phyloP scores from a whole-genome alignment of 2,329 filamentous ascomycete species.

The Neospermospora avenae region DNA sequence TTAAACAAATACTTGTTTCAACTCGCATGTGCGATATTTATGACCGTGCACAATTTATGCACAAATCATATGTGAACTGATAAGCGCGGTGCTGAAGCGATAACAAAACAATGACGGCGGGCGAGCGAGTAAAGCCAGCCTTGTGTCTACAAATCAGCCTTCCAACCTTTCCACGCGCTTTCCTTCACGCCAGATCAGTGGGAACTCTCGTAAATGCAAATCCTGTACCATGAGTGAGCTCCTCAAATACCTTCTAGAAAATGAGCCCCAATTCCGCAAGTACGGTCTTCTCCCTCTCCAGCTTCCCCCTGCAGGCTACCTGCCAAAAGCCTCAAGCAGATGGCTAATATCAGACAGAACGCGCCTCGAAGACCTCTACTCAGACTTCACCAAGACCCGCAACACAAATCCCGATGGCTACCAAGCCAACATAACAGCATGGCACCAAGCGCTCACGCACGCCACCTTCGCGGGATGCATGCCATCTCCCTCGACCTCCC shows the following conservation, averaged over 20 bases:
- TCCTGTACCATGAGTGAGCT: slow-evolving; percentile 58
- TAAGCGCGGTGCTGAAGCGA: not conserved
- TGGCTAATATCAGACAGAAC: slow-evolving; percentile 45
- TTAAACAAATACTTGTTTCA: not conserved
- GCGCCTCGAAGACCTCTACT: slow-evolving; percentile 81
- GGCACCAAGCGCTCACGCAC: slow-evolving; percentile 70
- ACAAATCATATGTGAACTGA: not conserved
- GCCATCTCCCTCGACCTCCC: slow-evolving; percentile 40
- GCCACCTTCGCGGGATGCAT: slow-evolving; percentile 59
- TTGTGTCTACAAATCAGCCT: slow-evolving; percentile 15
- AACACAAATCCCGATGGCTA: slow-evolving; percentile 83
- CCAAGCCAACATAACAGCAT: slow-evolving; percentile 73
- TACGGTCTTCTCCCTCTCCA: slow-evolving; percentile 32
- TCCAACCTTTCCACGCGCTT: not conserved
- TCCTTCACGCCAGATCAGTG: not conserved
- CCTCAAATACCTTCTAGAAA: slow-evolving; percentile 59
- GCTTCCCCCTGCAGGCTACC: not conserved
- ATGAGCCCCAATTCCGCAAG: slow-evolving; percentile 61
- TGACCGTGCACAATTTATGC: slow-evolving; percentile 2
- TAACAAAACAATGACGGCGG: not conserved
- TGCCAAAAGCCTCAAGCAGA: not conserved
- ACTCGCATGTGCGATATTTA: not conserved
- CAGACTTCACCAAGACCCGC: slow-evolving; percentile 74
- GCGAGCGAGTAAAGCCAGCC: not conserved
- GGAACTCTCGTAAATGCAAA: not conserved